Evolutionary conservation across 129 eudicot species (phyloP).

Genomic region (Dittrichia graveolens): DNA sequence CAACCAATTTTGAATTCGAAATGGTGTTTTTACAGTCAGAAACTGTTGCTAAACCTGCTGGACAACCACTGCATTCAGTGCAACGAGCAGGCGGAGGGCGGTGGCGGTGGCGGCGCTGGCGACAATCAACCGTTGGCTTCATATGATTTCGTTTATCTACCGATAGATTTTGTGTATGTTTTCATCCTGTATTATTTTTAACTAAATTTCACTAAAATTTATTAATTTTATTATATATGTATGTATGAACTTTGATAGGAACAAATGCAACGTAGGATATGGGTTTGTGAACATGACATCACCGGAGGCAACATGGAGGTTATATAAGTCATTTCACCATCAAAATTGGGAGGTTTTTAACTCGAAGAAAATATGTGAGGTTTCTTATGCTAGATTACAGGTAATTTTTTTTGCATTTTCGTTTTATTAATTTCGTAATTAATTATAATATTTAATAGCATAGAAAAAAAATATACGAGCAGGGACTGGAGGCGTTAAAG

Average conservation of each 20-base stretch:
- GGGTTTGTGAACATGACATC: conserved; percentile 98
- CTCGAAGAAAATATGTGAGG: conserved; percentile 87
- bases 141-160: conserved; percentile 89
- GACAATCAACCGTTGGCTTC: conserved; percentile 69
- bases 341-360: conserved; percentile 95
- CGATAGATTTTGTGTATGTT: conserved; percentile 85
- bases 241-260: conserved; percentile 40
- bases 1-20: background rate
- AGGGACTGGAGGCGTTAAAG: conserved; percentile 84
- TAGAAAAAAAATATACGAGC: background rate
- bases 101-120: conserved; percentile 27
- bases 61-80: conserved; percentile 95
- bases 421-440: background rate
- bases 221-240: background rate
- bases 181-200: background rate
- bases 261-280: conserved; percentile 97
- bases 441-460: background rate
- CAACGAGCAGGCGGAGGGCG: conserved; percentile 70
- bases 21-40: conserved; percentile 51
- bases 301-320: conserved; percentile 74
- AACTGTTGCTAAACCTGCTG: conserved; percentile 88
- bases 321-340: conserved; percentile 76
- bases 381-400: conserved; percentile 92
- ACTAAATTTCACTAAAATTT: background rate
- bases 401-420: conserved; percentile 34